Conservation (phyloP, 805 yeast genomes). For the Wickerhamiella galacta region DNA sequence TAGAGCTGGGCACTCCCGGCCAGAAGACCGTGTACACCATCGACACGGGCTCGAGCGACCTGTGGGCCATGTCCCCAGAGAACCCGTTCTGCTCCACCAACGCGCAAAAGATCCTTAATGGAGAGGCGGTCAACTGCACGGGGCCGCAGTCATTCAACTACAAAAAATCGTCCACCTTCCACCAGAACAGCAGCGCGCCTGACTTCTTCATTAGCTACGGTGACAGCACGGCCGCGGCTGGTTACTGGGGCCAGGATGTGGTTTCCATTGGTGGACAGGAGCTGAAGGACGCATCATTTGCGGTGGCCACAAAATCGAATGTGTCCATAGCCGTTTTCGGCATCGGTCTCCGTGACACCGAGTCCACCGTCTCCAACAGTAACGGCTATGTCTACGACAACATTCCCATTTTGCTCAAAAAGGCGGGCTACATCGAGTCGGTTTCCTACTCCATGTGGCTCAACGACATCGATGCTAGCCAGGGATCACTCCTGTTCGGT, state of each 20-base stretch:
- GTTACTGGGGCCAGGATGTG: constrained; percentile 45
- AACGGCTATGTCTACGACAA: constrained; percentile 17
- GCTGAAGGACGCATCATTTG: constrained; percentile 43
- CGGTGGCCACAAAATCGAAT: constrained; percentile 51
- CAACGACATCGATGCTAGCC: constrained; percentile 19
- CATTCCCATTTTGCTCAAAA: constrained; percentile 22
- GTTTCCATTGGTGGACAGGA: constrained; percentile 36
- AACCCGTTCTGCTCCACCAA: constrained; percentile 28
- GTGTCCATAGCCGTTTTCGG: constrained; percentile 40
- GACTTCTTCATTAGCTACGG: constrained; percentile 20
- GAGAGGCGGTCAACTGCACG: constrained; percentile 1
- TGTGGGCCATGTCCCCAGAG: constrained; percentile 39
- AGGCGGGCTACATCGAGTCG: constrained; percentile 27
- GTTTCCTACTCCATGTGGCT: constrained; percentile 33
- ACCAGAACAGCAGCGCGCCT: constrained; percentile 2
- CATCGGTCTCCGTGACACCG: constrained; percentile 21
- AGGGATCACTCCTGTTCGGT: constrained; percentile 29
- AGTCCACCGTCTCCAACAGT: constrained; percentile 19
- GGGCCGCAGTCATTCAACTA: neutral
- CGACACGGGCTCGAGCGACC: constrained; percentile 66
- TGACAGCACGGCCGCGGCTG: constrained; percentile 36
- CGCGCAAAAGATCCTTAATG: neutral
- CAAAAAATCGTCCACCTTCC: neutral
- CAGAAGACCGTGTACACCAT: constrained; percentile 38
- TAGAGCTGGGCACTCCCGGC: constrained; percentile 37